Evolutionary conservation across 768 basidiomycete genomes (phyloP).

Genomic region (Lactarius hengduanensis): DNA sequence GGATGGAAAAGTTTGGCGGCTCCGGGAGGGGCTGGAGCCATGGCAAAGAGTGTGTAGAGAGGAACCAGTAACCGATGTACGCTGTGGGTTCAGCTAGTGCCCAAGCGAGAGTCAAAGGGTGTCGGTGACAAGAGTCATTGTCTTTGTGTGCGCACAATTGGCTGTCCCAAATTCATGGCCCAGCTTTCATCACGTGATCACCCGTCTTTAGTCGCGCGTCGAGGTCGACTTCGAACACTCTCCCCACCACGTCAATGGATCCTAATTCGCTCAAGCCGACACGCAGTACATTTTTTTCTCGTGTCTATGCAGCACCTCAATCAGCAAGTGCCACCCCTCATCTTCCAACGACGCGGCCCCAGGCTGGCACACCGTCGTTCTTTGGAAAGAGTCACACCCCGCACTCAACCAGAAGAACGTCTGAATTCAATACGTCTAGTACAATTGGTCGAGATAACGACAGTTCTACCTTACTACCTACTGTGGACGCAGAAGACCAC

Average conservation of each 20-base stretch:
- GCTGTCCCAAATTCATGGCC: not conserved
- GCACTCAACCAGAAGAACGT: conserved; percentile 7
- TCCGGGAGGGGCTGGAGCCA: conserved; percentile 24
- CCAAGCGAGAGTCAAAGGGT: conserved; percentile 9
- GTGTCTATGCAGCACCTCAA: conserved; percentile 15
- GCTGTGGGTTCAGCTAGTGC: conserved; percentile 9
- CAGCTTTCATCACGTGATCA: conserved; percentile 18
- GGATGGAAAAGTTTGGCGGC: conserved; percentile 29
- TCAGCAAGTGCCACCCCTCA: not conserved
- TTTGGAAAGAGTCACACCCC: conserved; percentile 17
- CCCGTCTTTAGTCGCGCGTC: not conserved
- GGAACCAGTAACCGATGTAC: conserved; percentile 8
- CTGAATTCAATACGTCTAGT: conserved; percentile 5
- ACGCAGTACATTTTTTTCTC: conserved; percentile 17
- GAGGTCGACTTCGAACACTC: not conserved
- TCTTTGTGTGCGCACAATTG: not conserved
- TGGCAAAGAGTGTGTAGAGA: conserved; percentile 6
- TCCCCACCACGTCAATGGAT: conserved; percentile 4
- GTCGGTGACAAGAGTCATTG: conserved; percentile 3
- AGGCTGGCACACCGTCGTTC: conserved; percentile 15
- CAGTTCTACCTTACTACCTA: not conserved
- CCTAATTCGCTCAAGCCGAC: conserved; percentile 9
- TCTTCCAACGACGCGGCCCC: conserved; percentile 7
- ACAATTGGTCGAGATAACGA: not conserved
- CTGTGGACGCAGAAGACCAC: not conserved